phyloP scores from a whole-genome alignment of 441 rosid genomes.

The Jatropha podagrica region DNA sequence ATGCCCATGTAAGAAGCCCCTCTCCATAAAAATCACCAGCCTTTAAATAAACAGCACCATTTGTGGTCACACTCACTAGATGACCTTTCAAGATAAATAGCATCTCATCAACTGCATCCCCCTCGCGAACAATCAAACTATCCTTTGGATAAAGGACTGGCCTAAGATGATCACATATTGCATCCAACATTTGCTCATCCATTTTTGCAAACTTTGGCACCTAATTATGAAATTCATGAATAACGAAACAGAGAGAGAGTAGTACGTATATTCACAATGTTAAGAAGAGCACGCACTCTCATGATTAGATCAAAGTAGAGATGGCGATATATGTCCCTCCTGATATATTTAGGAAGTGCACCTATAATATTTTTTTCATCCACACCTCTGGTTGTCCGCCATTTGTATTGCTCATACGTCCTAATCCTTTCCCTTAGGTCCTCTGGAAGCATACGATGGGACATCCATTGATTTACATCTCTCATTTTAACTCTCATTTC shows the following conservation, averaged over 20 bases:
- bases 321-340: constrained; percentile 59
- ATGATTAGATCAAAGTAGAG: constrained; percentile 50
- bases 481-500: constrained; percentile 67
- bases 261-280: neutral
- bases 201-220: constrained; percentile 86
- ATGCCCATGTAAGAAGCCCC: constrained; percentile 72
- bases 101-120: constrained; percentile 85
- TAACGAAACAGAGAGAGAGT: neutral
- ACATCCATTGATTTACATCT: constrained; percentile 72
- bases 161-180: constrained; percentile 75
- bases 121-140: constrained; percentile 72
- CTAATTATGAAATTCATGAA: constrained; percentile 26
- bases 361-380: constrained; percentile 48
- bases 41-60: constrained; percentile 67
- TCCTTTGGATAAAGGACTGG: constrained; percentile 63
- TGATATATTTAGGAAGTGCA: constrained; percentile 59
- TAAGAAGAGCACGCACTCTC: constrained; percentile 37
- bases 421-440: constrained; percentile 41
- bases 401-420: constrained; percentile 52
- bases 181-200: constrained; percentile 87
- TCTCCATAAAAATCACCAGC: constrained; percentile 92
- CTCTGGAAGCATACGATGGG: constrained; percentile 53
- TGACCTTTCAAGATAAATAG: constrained; percentile 77
- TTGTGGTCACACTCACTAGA: constrained; percentile 75
- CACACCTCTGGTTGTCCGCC: constrained; percentile 63